phyloP scores from a whole-genome alignment of 371 early-diverging fungal genomes.

The Parasitella parasitica region DNA sequence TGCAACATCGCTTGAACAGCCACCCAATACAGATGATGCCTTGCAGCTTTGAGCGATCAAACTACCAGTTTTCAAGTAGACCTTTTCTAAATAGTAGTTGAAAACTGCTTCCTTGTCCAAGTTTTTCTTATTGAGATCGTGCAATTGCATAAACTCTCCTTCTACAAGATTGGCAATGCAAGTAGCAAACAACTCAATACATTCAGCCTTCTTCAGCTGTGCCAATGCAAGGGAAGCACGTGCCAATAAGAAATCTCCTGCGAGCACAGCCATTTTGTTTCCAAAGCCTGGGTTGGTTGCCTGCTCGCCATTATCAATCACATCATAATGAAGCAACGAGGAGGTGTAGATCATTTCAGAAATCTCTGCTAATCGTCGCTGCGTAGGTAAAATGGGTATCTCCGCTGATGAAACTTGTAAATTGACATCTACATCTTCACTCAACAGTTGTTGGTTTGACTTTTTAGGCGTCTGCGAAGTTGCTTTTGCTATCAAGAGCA shows the following conservation, averaged over 20 bases:
- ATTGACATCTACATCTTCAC: slow-evolving; percentile 2
- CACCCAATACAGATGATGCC: slow-evolving; percentile 86
- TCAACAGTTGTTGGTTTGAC: slow-evolving; percentile 11
- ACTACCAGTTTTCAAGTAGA: slow-evolving; percentile 93
- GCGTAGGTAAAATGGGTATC: slow-evolving; percentile 78
- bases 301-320: slow-evolving; percentile 70
- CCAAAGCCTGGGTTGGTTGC: slow-evolving; percentile 88
- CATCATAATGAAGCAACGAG: slow-evolving; percentile 93
- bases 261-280: slow-evolving; percentile 96
- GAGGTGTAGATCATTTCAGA: slow-evolving; percentile 98
- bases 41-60: slow-evolving; percentile 93
- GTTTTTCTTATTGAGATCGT: slow-evolving; percentile 57
- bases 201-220: slow-evolving; percentile 82
- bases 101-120: slow-evolving; percentile 22
- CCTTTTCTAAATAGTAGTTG: slow-evolving; percentile 91
- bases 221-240: slow-evolving; percentile 92
- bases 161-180: slow-evolving; percentile 93
- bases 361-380: slow-evolving; percentile 92
- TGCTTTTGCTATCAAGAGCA: slow-evolving; percentile 87
- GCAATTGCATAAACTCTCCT: slow-evolving; percentile 96
- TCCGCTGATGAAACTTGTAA: slow-evolving; percentile 19
- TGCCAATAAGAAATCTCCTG: slow-evolving; percentile 93
- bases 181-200: slow-evolving; percentile 90
- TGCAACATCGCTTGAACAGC: slow-evolving; percentile 66
- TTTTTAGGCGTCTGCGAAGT: slow-evolving; percentile 43